phyloP scores from a whole-genome alignment of 2,329 filamentous ascomycete genomes.

The Canariomyces notabilis region DNA sequence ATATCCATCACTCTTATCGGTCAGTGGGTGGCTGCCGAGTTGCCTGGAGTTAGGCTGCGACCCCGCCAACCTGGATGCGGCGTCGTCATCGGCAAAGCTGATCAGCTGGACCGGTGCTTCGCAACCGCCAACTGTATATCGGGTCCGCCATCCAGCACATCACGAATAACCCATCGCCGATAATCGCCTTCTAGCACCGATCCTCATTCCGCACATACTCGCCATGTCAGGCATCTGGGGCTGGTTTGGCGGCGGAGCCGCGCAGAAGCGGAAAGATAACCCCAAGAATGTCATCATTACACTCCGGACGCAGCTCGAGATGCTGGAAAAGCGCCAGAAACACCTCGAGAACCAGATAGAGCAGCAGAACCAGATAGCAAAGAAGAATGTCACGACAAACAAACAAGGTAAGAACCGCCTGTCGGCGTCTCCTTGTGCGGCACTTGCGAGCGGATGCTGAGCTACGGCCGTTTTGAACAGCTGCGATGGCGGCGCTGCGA shows the following conservation, averaged over 20 bases:
- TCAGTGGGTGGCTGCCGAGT: not conserved
- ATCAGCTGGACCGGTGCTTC: conserved; percentile 19
- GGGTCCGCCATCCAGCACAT: not conserved
- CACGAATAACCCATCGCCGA: not conserved
- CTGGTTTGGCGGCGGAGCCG: conserved; percentile 84
- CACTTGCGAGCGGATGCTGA: conserved; percentile 3
- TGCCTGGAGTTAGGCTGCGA: conserved; percentile 20
- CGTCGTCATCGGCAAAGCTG: conserved; percentile 26
- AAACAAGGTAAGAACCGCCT: conserved; percentile 69
- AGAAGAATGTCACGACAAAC: conserved; percentile 83
- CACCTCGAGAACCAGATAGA: conserved; percentile 89
- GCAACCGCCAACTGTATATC: conserved; percentile 1
- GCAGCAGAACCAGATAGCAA: conserved; percentile 81
- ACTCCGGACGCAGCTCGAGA: conserved; percentile 84
- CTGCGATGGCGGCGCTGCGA: conserved; percentile 81
- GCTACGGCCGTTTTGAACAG: conserved; percentile 43
- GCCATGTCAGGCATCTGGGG: conserved; percentile 67
- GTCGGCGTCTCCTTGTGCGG: not conserved
- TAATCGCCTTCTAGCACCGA: not conserved
- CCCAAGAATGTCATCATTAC: conserved; percentile 95
- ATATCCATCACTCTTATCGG: too few relatives aligned
- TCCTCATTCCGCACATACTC: conserved; percentile 5
- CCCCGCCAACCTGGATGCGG: conserved; percentile 24
- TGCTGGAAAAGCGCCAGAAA: conserved; percentile 94
- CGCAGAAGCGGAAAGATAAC: conserved; percentile 83